Conservation (phyloP, 371 early-diverging fungal species). For the Fennellomyces sp. region DNA sequence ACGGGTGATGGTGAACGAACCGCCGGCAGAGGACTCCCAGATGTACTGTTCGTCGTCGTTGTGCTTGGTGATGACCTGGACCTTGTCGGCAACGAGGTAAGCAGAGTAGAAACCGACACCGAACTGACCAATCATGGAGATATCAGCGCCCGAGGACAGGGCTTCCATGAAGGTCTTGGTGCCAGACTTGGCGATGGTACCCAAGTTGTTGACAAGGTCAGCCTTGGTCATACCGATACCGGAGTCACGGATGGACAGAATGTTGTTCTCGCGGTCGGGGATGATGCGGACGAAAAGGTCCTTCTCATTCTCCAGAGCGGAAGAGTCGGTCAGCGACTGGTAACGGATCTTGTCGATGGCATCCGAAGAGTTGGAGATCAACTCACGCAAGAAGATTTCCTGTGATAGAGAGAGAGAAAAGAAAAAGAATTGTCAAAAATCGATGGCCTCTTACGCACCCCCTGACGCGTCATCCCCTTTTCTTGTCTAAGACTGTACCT, state of each 20-base stretch:
- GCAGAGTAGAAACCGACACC: conserved; percentile 93
- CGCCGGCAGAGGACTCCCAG: conserved; percentile 73
- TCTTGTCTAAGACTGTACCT: conserved; percentile 24
- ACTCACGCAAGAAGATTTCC: conserved; percentile 87
- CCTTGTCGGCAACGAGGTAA: conserved; percentile 82
- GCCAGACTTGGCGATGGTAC: conserved; percentile 85
- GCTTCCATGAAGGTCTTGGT: conserved; percentile 62
- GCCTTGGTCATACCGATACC: conserved; percentile 93
- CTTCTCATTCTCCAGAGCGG: conserved; percentile 54
- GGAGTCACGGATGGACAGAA: conserved; percentile 78
- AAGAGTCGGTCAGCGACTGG: conserved; percentile 57
- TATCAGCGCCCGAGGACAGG: conserved; percentile 54
- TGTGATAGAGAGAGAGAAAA: conserved; percentile 1
- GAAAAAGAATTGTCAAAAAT: not conserved
- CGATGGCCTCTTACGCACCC: not conserved
- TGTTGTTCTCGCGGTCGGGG: conserved; percentile 60
- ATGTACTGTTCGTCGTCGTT: conserved; percentile 73
- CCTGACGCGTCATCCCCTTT: conserved; percentile 4
- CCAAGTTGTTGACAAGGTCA: conserved; percentile 81
- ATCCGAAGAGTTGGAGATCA: conserved; percentile 88
- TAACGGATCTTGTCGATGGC: conserved; percentile 88
- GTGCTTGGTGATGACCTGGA: conserved; percentile 84
- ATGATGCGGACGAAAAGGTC: conserved; percentile 68
- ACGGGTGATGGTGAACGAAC: conserved; percentile 74
- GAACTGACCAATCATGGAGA: conserved; percentile 89